These are phyloP conservation scores for Calvatia gigantea DNA, from an alignment of 768 basidiomycete genomes.

Conservation along the genomic window DNA sequence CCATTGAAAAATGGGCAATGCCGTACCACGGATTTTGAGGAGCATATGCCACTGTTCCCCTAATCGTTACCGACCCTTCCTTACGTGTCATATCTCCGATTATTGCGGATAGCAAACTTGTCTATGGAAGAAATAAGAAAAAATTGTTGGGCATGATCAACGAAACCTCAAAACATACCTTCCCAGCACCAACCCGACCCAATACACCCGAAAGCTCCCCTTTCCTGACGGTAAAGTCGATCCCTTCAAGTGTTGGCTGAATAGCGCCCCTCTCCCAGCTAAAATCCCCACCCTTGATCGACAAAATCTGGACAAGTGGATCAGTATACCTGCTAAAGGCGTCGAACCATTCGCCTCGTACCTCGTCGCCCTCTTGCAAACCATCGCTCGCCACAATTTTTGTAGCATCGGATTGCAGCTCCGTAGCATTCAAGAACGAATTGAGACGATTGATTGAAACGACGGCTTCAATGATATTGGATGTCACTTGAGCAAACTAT, in stretches of 20 bases:
- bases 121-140: slow-evolving; percentile 33
- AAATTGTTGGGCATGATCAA: neutral
- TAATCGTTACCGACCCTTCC: slow-evolving; percentile 69
- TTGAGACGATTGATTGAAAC: slow-evolving; percentile 82
- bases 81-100: slow-evolving; percentile 82
- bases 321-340: neutral
- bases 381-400: slow-evolving; percentile 39
- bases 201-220: slow-evolving; percentile 84
- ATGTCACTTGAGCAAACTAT: slow-evolving; percentile 68
- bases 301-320: slow-evolving; percentile 44
- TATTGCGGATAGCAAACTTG: slow-evolving; percentile 73
- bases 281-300: slow-evolving; percentile 77
- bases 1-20: neutral
- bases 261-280: slow-evolving; percentile 60
- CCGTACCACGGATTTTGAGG: slow-evolving; percentile 82
- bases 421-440: slow-evolving; percentile 70
- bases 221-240: slow-evolving; percentile 71
- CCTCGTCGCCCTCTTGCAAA: slow-evolving; percentile 60
- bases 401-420: slow-evolving; percentile 80
- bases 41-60: slow-evolving; percentile 77
- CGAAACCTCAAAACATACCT: slow-evolving; percentile 40
- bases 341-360: slow-evolving; percentile 21
- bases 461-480: slow-evolving; percentile 80
- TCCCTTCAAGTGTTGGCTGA: slow-evolving; percentile 70
- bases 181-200: slow-evolving; percentile 89